Conservation (phyloP, 306 rosid genomes). For the Cucurbita maxima region DNA sequence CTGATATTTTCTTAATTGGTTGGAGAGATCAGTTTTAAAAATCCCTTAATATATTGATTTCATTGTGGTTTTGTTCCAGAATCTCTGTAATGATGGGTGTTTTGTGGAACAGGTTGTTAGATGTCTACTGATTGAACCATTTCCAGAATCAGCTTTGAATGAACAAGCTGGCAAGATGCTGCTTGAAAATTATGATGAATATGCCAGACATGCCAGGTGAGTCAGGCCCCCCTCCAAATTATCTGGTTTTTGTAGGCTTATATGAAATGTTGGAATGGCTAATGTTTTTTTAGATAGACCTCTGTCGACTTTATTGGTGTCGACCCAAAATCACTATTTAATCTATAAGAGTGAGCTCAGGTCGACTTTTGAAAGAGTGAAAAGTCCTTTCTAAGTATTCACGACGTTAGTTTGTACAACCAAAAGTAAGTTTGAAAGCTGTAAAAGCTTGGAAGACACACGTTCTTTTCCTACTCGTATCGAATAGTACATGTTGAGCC, state of each 20-base stretch:
- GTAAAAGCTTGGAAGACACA: background rate
- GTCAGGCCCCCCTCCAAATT: slow-evolving; percentile 8
- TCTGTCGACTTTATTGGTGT: background rate
- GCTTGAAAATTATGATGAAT: slow-evolving; percentile 86
- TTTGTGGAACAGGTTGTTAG: slow-evolving; percentile 67
- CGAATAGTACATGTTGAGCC: too few relatives aligned
- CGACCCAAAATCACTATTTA: background rate
- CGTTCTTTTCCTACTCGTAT: too few relatives aligned
- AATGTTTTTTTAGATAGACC: background rate
- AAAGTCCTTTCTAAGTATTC: background rate
- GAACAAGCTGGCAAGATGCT: slow-evolving; percentile 93
- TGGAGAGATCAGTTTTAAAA: background rate
- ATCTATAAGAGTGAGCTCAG: background rate
- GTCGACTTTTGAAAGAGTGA: background rate
- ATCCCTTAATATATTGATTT: background rate
- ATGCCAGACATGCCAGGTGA: slow-evolving; percentile 96
- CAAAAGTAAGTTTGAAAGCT: background rate
- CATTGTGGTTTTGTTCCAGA: background rate
- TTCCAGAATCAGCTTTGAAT: slow-evolving; percentile 95
- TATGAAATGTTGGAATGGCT: background rate
- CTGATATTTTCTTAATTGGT: background rate
- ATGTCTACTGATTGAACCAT: slow-evolving; percentile 96
- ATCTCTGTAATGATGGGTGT: background rate
- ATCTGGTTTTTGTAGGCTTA: background rate
- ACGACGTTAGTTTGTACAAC: background rate